Evolutionary conservation across 805 yeast species (phyloP), one percentile per base, ranked within the genome.

Genomic region (Yarrowia bubula): DNA sequence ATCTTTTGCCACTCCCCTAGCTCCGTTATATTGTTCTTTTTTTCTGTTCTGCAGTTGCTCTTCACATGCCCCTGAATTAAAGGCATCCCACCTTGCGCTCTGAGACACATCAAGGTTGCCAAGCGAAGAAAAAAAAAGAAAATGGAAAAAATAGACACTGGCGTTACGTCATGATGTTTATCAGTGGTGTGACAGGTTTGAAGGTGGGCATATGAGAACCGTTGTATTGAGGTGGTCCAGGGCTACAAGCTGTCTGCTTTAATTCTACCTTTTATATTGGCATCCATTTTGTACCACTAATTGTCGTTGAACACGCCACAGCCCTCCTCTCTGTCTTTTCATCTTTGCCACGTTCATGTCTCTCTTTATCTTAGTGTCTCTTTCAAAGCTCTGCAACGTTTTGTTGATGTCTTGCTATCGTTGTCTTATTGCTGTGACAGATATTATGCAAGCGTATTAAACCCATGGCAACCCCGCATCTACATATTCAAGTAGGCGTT

Each of bases 31-130:
- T 14, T 7, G 8, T 8, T 15, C 11, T 14, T 46, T 31, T 14
- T n/a, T 38, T 8, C 17, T 11, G 31, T 28, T 4, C 11, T 32
- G 18, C 50, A 38, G 1, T 22, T 22, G 2, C 1, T 32, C n/a
- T 17, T 11, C 55, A 48, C 55, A 48, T 48, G 55, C 55, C 55
- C 55, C 55, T 35, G 55, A 48, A 48, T 35, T 35, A 48, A 35
- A 48, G 41, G 55, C 41, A 33, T 48, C 55, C 53, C 53, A 48
- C 53, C 53, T 17, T 33, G 53, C 53, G 32, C 39, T 48, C 39
- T 48, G 53, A 48, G 53, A 48, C 53, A 48, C 13, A 4, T 18
- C 32, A 17, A 48, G 13, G 42, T 48, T 48, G 55, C 41, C 31
- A 48, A 35, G 55, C 55, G 41, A 33, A 17, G 35, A 47, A 48